Evolutionary conservation across 2,329 filamentous ascomycete genomes (phyloP).

Genomic region (Sphaceloma murrayae): DNA sequence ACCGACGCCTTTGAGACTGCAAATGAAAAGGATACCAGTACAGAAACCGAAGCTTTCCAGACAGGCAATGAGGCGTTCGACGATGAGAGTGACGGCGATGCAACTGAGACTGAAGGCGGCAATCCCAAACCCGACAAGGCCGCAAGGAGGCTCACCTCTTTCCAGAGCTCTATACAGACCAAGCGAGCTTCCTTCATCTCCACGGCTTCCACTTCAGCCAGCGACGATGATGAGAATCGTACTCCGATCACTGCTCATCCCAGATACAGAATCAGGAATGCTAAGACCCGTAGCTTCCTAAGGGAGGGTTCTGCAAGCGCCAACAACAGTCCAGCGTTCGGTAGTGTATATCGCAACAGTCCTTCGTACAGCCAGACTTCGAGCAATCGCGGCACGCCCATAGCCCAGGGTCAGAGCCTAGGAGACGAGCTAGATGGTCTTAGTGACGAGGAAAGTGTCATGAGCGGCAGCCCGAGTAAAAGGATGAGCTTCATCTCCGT

Average conservation of each 20-base stretch:
- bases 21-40: conserved; percentile 64
- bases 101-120: conserved; percentile 73
- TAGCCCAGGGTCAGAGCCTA: conserved; percentile 59
- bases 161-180: conserved; percentile 40
- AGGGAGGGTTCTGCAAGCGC: conserved; percentile 38
- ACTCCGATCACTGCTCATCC: conserved; percentile 56
- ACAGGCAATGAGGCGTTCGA: conserved; percentile 70
- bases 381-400: conserved; percentile 37
- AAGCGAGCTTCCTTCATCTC: conserved; percentile 67
- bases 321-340: conserved; percentile 23
- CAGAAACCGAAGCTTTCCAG: conserved; percentile 90
- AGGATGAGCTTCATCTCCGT: conserved; percentile 15
- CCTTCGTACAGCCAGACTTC: conserved; percentile 42
- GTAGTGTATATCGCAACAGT: conserved; percentile 15
- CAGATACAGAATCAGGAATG: conserved; percentile 62
- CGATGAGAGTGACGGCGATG: conserved; percentile 61
- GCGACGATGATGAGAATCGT: conserved; percentile 57
- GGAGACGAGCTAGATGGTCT: conserved; percentile 85
- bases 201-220: conserved; percentile 78
- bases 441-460: conserved; percentile 45
- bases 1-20: conserved; percentile 60
- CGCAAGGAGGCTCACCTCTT: conserved; percentile 31
- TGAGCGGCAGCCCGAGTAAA: conserved; percentile 19
- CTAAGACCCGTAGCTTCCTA: conserved; percentile 24
- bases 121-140: conserved; percentile 16